phyloP scores from a whole-genome alignment of 305 asterid species.

The Fraxinus nigra region DNA sequence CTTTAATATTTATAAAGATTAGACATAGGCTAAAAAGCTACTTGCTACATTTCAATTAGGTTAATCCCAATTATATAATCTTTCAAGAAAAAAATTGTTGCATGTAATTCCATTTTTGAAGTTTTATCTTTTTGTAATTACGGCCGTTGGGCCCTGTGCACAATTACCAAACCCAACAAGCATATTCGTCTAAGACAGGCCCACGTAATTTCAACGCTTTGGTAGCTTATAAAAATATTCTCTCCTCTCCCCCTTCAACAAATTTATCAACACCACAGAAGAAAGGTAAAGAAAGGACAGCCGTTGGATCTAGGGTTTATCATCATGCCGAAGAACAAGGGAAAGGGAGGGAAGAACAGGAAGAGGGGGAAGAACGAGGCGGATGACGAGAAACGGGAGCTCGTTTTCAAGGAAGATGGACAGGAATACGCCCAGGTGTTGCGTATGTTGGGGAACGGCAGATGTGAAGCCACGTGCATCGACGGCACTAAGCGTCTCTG shows the following conservation, averaged over 20 bases:
- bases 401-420: constrained; percentile 49
- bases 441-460: constrained; percentile 48
- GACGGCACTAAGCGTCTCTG: constrained; percentile 45
- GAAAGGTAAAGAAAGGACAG: neutral
- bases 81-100: too few species aligned
- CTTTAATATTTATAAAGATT: too few species aligned
- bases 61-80: too few species aligned
- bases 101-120: too few species aligned
- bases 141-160: too few species aligned
- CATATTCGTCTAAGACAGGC: neutral
- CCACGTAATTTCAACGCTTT: neutral
- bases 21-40: too few species aligned
- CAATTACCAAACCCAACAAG: neutral
- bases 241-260: neutral
- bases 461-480: constrained; percentile 43
- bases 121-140: too few species aligned
- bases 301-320: constrained; percentile 28
- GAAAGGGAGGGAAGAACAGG: constrained; percentile 54
- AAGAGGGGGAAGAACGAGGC: constrained; percentile 58
- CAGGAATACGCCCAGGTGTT: constrained; percentile 52
- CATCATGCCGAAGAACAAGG: constrained; percentile 55
- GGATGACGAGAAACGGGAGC: constrained; percentile 48
- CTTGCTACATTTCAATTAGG: too few species aligned
- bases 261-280: neutral
- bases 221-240: neutral